Conservation (phyloP, 768 basidiomycete species). For the Suillus spraguei region DNA sequence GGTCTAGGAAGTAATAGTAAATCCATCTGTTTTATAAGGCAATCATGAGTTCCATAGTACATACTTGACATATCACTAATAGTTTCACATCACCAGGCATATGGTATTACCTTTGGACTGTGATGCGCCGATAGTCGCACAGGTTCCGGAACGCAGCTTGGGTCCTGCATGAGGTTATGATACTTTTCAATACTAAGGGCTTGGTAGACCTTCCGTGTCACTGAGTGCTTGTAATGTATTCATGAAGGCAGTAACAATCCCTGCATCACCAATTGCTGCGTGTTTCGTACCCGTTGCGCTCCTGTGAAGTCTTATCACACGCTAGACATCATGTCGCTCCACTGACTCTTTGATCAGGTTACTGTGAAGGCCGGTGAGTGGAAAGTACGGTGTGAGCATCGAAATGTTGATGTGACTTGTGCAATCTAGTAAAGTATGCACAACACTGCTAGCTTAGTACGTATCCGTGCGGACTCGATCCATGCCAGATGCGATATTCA, state of each 20-base stretch:
- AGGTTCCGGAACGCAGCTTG: not conserved
- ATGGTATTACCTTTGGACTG: not conserved
- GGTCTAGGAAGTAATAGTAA: not conserved
- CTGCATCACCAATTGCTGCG: not conserved
- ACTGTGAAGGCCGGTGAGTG: too few relatives aligned
- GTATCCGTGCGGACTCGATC: too few relatives aligned
- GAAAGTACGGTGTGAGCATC: too few relatives aligned
- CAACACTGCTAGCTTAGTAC: too few relatives aligned
- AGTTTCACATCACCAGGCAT: not conserved
- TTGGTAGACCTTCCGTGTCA: not conserved
- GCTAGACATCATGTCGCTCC: too few relatives aligned
- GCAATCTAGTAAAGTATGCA: too few relatives aligned
- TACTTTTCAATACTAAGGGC: not conserved
- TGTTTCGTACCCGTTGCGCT: not conserved
- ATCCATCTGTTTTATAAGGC: not conserved
- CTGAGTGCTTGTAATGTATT: not conserved
- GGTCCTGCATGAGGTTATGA: not conserved
- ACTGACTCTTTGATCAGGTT: too few relatives aligned
- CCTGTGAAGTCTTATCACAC: too few relatives aligned
- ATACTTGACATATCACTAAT: too few relatives aligned
- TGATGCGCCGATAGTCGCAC: too few relatives aligned
- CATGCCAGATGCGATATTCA: too few relatives aligned
- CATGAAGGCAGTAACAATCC: not conserved
- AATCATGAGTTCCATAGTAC: not conserved
- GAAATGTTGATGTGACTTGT: too few relatives aligned